These are phyloP conservation scores for Exophiala oligosperma DNA, from an alignment of 2,329 filamentous ascomycete species.

Conservation along the genomic window DNA sequence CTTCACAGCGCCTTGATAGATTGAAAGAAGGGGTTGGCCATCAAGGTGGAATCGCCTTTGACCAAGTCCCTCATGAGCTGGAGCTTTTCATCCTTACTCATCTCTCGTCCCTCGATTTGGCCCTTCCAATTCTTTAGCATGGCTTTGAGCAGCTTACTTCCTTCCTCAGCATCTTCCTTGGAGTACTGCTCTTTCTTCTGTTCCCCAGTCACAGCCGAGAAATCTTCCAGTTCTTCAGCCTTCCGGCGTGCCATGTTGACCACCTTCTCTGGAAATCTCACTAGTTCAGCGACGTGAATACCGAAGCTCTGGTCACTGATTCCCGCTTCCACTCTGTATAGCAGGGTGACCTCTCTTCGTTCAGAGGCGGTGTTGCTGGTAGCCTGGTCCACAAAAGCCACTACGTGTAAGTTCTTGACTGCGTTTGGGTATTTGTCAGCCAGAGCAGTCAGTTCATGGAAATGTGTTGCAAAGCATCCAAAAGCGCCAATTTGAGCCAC, in stretches of 20 bases:
- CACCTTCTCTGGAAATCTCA: slow-evolving; percentile 94
- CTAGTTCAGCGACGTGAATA: slow-evolving; percentile 96
- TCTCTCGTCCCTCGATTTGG: slow-evolving; percentile 58
- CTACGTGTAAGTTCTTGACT: slow-evolving; percentile 91
- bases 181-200: slow-evolving; percentile 59
- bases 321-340: slow-evolving; percentile 95
- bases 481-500: slow-evolving; percentile 93
- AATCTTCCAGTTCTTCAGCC: slow-evolving; percentile 96
- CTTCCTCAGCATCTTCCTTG: slow-evolving; percentile 85
- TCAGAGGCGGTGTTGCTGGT: slow-evolving; percentile 49
- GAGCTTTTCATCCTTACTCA: slow-evolving; percentile 76
- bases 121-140: slow-evolving; percentile 84
- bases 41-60: slow-evolving; percentile 65
- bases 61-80: slow-evolving; percentile 78
- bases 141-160: slow-evolving; percentile 79
- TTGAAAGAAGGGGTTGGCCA: slow-evolving; percentile 56
- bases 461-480: slow-evolving; percentile 94
- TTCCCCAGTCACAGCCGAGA: slow-evolving; percentile 68
- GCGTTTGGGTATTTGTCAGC: slow-evolving; percentile 77
- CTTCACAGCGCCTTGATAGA: slow-evolving; percentile 46
- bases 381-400: slow-evolving; percentile 73
- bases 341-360: slow-evolving; percentile 80
- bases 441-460: slow-evolving; percentile 93
- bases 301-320: slow-evolving; percentile 97
- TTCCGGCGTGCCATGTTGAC: slow-evolving; percentile 99